Evolutionary conservation across 192 early-diverging fungal species (phyloP).

Genomic region (Coemansia sp.): DNA sequence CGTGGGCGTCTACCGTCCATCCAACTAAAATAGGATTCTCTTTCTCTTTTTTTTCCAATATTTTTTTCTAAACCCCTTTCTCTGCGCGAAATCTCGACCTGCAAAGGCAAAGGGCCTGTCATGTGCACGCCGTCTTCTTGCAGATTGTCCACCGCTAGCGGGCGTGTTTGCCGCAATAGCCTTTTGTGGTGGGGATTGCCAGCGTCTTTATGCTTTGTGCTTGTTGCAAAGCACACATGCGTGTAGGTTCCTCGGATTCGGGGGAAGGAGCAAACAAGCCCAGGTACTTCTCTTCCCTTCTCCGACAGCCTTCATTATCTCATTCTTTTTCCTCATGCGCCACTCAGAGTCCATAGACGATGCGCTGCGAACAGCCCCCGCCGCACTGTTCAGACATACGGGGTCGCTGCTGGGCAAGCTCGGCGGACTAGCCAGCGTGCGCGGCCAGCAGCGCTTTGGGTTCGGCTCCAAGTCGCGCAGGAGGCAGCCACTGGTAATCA

Average conservation of each 20-base stretch:
- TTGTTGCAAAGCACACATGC: not conserved
- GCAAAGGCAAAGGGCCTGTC: not conserved
- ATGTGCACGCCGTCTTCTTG: not conserved
- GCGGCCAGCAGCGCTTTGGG: not conserved
- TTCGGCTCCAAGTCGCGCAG: not conserved
- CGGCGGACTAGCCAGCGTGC: not conserved
- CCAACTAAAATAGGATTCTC: slow-evolving; percentile 24
- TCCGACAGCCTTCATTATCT: not conserved
- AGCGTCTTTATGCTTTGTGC: not conserved
- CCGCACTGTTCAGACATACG: not conserved
- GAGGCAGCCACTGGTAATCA: slow-evolving; percentile 15
- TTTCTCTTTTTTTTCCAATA: slow-evolving; percentile 5
- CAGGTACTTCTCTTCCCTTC: not conserved
- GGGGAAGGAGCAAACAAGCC: not conserved
- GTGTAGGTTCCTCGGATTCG: not conserved
- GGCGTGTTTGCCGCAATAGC: not conserved
- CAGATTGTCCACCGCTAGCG: not conserved
- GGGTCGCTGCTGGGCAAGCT: slow-evolving; percentile 13
- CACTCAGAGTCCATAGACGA: not conserved
- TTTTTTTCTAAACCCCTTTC: not conserved
- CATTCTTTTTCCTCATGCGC: not conserved
- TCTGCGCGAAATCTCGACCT: not conserved
- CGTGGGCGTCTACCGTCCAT: slow-evolving; percentile 76
- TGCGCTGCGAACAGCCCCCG: not conserved
- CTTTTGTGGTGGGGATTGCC: not conserved